Conservation (phyloP, 805 yeast species). For the Candida tallmaniae region DNA sequence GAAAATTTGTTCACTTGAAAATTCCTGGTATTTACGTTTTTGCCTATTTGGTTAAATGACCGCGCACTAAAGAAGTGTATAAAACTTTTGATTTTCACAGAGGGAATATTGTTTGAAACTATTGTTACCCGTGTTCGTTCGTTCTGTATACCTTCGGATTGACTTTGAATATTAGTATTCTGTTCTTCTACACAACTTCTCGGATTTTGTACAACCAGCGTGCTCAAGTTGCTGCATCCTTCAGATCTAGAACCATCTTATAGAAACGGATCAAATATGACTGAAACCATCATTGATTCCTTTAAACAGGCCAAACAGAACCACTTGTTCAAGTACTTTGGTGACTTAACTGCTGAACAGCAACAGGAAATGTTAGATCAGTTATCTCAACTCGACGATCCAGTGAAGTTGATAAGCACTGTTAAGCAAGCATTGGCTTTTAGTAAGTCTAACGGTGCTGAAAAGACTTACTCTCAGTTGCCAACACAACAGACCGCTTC, state of each 20-base stretch:
- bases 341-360: conserved; percentile 30
- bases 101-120: not conserved
- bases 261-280: conserved; percentile 8
- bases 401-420: conserved; percentile 34
- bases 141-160: too few relatives aligned
- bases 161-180: not conserved
- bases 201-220: not conserved
- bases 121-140: too few relatives aligned
- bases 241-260: too few relatives aligned
- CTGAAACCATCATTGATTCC: conserved; percentile 18
- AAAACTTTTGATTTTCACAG: not conserved
- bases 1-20: too few relatives aligned
- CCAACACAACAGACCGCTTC: conserved; percentile 47
- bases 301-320: conserved; percentile 47
- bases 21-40: conserved; percentile 8
- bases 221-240: not conserved
- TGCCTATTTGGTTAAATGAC: conserved; percentile 8
- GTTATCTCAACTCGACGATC: conserved; percentile 39
- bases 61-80: conserved; percentile 4
- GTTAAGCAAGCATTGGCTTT: conserved; percentile 45
- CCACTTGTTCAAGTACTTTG: conserved; percentile 50
- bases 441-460: conserved; percentile 18
- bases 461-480: conserved; percentile 40
- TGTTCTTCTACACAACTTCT: not conserved
- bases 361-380: conserved; percentile 36